phyloP scores from a whole-genome alignment of 2,329 filamentous ascomycete species.

The Fusarium oxysporum region DNA sequence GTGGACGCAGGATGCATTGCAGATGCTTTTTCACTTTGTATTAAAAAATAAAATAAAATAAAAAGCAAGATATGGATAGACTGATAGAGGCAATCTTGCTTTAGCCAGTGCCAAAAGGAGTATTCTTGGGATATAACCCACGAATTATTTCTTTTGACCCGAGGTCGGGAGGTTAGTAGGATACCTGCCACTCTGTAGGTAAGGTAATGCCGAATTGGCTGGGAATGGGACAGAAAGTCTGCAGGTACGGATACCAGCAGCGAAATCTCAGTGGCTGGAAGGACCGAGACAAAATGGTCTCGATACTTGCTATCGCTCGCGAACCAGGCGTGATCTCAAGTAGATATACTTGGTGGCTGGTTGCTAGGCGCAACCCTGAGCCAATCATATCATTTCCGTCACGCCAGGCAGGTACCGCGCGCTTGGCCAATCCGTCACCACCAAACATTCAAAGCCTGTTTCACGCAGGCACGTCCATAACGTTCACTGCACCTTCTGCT shows the following conservation, averaged over 20 bases:
- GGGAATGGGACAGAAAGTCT: background rate
- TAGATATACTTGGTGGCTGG: slow-evolving; percentile 31
- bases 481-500: slow-evolving; percentile 18
- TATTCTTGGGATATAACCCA: background rate
- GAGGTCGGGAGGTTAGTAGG: background rate
- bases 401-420: slow-evolving; percentile 36
- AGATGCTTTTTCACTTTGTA: background rate
- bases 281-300: background rate
- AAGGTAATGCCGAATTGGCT: background rate
- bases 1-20: background rate
- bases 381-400: slow-evolving; percentile 6
- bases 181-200: background rate
- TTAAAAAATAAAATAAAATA: background rate
- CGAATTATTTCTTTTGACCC: background rate
- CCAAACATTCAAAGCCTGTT: slow-evolving; percentile 39
- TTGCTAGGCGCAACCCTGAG: slow-evolving; percentile 41
- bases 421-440: slow-evolving; percentile 40
- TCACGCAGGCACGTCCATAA: slow-evolving; percentile 23
- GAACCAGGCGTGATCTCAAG: background rate
- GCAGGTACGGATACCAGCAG: slow-evolving; percentile 2
- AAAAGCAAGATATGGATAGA: background rate
- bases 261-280: slow-evolving; percentile 28
- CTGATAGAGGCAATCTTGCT: background rate
- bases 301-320: background rate
- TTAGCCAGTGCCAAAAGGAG: background rate